Conservation (phyloP, 306 rosid species). For the Trifolium fragiferum region DNA sequence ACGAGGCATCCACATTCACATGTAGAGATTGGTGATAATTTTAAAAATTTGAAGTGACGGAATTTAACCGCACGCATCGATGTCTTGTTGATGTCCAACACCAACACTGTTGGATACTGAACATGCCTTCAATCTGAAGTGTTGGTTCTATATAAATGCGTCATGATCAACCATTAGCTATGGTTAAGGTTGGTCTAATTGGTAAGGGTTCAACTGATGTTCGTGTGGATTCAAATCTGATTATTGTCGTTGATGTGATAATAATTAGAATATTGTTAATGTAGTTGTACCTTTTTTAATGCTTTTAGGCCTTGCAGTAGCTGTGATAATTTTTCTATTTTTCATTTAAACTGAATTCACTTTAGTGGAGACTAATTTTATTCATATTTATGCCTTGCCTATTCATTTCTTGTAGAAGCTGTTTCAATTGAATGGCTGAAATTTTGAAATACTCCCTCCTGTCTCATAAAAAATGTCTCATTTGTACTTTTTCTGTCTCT, state of each 20-base stretch:
- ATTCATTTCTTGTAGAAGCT: not conserved
- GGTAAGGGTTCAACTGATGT: not conserved
- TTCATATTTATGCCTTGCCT: not conserved
- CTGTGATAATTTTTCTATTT: not conserved
- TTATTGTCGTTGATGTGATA: not conserved
- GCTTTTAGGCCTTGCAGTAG: no score
- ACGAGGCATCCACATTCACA: no score
- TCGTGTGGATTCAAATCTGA: not conserved
- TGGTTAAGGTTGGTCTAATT: not conserved
- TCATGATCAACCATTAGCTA: not conserved
- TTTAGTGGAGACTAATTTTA: not conserved
- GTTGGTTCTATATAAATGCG: not conserved
- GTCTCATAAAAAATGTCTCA: no score
- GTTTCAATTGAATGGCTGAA: not conserved
- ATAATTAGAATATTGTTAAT: not conserved
- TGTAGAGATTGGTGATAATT: not conserved
- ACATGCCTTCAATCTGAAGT: not conserved
- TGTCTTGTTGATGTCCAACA: no score
- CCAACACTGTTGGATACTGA: no score
- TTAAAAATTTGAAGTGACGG: not conserved
- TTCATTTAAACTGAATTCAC: not conserved
- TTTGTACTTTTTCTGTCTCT: no score
- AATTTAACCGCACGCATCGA: no score
- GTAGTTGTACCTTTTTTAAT: no score
- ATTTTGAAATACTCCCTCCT: no score